Percentiles rank a stretch among this genome's conserved stretches.
These are phyloP conservation scores for Halophytophthora polymorphica DNA, from an alignment of 352 stramenopile species.

Conservation along the genomic window DNA sequence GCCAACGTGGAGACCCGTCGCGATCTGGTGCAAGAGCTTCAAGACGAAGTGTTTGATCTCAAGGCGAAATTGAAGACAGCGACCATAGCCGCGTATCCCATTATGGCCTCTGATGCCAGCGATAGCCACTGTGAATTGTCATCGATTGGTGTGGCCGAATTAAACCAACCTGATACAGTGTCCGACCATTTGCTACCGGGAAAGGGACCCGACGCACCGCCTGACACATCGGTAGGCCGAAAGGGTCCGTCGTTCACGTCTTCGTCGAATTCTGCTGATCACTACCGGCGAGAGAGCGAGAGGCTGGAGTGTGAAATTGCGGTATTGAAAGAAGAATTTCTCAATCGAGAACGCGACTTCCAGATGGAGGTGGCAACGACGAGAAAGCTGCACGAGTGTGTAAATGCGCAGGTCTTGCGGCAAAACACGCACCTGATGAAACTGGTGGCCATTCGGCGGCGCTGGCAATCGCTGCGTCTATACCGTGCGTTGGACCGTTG, in stretches of 20 bases:
- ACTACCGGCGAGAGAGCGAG: background rate
- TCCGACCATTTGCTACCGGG: too few relatives aligned
- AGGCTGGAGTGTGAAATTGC: conserved; percentile 28
- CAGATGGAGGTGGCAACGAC: conserved; percentile 1
- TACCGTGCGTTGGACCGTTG: conserved; percentile 35
- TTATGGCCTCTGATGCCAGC: background rate
- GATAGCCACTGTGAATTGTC: background rate
- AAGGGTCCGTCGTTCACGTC: too few relatives aligned
- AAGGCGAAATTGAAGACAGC: conserved; percentile 29
- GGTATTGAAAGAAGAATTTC: conserved; percentile 30
- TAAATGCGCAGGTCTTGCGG: conserved; percentile 5
- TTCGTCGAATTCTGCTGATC: too few relatives aligned
- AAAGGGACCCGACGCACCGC: too few relatives aligned
- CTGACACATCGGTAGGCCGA: too few relatives aligned
- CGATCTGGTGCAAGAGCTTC: conserved; percentile 32
- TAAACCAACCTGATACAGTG: too few relatives aligned
- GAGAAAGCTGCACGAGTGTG: conserved; percentile 8
- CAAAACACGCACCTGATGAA: conserved; percentile 35
- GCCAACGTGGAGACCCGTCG: conserved; percentile 34
- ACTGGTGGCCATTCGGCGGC: conserved; percentile 27
- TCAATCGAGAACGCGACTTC: conserved; percentile 34
- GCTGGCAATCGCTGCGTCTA: conserved; percentile 16
- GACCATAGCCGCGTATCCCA: background rate
- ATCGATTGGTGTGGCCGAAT: too few relatives aligned
- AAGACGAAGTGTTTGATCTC: conserved; percentile 39